phyloP scores from a whole-genome alignment of 2,329 filamentous ascomycete species.

The Sporothrix brunneoviolacea region DNA sequence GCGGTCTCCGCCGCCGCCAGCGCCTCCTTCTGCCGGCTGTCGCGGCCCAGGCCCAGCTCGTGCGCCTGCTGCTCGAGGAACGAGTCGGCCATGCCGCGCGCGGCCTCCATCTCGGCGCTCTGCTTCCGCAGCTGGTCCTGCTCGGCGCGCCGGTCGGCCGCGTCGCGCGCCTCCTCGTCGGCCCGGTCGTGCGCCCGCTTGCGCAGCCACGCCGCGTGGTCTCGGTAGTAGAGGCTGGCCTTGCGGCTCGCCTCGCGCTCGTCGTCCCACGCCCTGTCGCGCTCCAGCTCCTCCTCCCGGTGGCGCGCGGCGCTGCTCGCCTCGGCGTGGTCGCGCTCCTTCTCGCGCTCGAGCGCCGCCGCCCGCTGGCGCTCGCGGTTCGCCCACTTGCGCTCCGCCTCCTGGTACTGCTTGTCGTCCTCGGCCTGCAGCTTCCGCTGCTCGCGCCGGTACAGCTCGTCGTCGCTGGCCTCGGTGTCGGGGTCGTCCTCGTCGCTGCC shows the following conservation, averaged over 20 bases:
- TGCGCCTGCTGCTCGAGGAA: constrained; percentile 81
- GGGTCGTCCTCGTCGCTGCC: constrained; percentile 48
- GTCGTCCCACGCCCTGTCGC: constrained; percentile 73
- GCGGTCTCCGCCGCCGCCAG: constrained; percentile 48
- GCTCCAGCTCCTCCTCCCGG: constrained; percentile 61
- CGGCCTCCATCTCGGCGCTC: constrained; percentile 67
- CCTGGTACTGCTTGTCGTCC: constrained; percentile 71
- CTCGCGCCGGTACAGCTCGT: constrained; percentile 70
- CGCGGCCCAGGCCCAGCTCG: constrained; percentile 51
- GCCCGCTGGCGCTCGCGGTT: constrained; percentile 81
- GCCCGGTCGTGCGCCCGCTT: constrained; percentile 68
- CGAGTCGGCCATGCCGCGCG: constrained; percentile 77
- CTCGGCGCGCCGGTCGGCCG: constrained; percentile 74
- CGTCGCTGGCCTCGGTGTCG: constrained; percentile 80
- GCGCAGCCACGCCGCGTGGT: constrained; percentile 76
- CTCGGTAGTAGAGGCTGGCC: constrained; percentile 75
- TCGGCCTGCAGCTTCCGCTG: constrained; percentile 67
- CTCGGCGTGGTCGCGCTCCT: constrained; percentile 71
- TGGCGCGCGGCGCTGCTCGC: constrained; percentile 57
- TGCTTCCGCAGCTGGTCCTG: constrained; percentile 65
- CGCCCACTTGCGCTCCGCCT: constrained; percentile 83
- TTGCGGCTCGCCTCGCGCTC: constrained; percentile 71
- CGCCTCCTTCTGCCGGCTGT: background rate
- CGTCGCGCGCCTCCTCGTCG: constrained; percentile 70
- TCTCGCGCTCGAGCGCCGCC: constrained; percentile 79